Base-by-base conservation (phyloP, 495 filamentous ascomycete species). In the Clavariopsis aquatica region DNA sequence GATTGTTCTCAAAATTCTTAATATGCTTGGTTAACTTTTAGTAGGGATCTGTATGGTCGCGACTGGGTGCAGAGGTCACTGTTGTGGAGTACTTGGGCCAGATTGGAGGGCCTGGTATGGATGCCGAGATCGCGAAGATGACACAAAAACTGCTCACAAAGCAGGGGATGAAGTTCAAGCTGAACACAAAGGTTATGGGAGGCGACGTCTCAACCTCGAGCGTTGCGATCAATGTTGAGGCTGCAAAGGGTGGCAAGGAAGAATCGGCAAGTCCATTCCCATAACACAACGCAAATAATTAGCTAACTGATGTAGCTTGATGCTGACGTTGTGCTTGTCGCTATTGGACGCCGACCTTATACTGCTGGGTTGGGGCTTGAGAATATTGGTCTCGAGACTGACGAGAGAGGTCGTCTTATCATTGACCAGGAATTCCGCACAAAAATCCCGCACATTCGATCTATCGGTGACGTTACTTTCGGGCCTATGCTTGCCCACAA, bases 401-500 rank as follows among this genome's bases (percentile, higher is more conserved):
- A 98, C 75, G 92, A 96, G 71, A 86, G 87, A 55, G 94, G 95
- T 76, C 91, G 94, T 56, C 83, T 98, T 43, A 87, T 98, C 71
- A 96, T 98, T 77, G 94, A 98, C 83, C 88, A 91, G 72, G 92
- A 98, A 81, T 98, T 96, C 83, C 92, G 94, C 79, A 98, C 94
- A 72, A 96, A 96, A 82, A 76, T 93, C 56, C 88, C 92, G 13
- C 95, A 98, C 81, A 96, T 98, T 77, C 93, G 94, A 67, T 93
- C 92, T 73, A 88, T 98, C 68, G 94, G 94, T 72, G 94, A 98
- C 78, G 90, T 86, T 76, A 98, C 94, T 19, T 98, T 98, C 79
- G 94, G 94, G 19, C 95, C 94, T 71, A 98, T 98, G 94, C 87
- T 98, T 72, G 94, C 94, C 53, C 94, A 98, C 84, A 98, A 98